A percentile compares a stretch with the other conserved stretches of the same genome.
Conservation (phyloP, 768 basidiomycete species). For the Sarcodon sp. region DNA sequence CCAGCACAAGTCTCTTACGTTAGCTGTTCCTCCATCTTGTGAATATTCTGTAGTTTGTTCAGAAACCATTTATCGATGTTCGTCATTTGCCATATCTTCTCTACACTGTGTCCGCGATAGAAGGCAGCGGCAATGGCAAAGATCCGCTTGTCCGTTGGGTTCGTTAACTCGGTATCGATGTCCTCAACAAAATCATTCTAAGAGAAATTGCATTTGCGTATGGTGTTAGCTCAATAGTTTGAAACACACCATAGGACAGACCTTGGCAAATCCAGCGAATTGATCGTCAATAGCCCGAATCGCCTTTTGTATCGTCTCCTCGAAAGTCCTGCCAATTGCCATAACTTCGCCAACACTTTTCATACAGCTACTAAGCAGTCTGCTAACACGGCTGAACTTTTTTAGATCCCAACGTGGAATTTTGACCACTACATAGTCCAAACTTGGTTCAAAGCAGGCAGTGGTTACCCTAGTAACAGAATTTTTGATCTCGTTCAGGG, state of each 20-base stretch:
- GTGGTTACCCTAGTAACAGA: slow-evolving; percentile 93
- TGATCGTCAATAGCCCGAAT: slow-evolving; percentile 94
- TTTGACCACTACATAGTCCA: slow-evolving; percentile 97
- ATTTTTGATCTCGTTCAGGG: slow-evolving; percentile 96
- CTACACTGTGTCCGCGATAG: slow-evolving; percentile 84
- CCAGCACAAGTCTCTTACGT: slow-evolving; percentile 35
- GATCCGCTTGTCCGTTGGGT: slow-evolving; percentile 94
- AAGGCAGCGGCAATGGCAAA: slow-evolving; percentile 95
- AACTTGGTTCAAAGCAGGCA: slow-evolving; percentile 95
- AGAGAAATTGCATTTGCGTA: not conserved
- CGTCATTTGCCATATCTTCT: slow-evolving; percentile 96
- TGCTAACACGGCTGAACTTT: slow-evolving; percentile 93
- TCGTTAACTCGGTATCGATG: slow-evolving; percentile 84
- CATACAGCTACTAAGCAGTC: slow-evolving; percentile 89
- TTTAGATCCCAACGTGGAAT: slow-evolving; percentile 99
- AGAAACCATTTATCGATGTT: slow-evolving; percentile 99
- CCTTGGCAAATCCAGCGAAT: slow-evolving; percentile 87
- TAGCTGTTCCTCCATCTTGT: slow-evolving; percentile 65
- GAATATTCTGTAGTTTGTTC: slow-evolving; percentile 75
- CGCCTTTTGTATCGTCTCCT: slow-evolving; percentile 98
- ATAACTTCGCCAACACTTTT: slow-evolving; percentile 99
- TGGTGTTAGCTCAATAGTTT: not conserved
- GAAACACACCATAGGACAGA: slow-evolving; percentile 15
- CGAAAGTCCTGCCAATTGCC: slow-evolving; percentile 97
- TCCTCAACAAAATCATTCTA: slow-evolving; percentile 83